These are phyloP conservation scores for Litsea cubeba DNA, from an alignment of 164 flowering plant species.

Conservation along the genomic window DNA sequence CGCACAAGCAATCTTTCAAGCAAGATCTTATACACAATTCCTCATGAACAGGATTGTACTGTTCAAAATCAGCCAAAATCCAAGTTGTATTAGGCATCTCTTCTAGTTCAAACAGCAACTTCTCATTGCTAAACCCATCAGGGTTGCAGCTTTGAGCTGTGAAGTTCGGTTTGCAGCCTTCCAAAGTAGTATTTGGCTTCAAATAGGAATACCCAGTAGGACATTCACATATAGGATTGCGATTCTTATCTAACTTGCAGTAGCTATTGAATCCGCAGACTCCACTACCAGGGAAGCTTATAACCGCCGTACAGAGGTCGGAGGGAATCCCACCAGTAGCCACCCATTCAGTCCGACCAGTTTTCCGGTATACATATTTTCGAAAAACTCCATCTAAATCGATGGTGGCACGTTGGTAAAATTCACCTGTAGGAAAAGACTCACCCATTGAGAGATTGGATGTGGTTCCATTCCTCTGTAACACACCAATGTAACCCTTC, in stretches of 20 bases:
- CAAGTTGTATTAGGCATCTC: constrained; percentile 4
- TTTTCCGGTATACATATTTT: constrained; percentile 26
- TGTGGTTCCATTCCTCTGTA: constrained; percentile 3
- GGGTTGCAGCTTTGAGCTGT: not conserved
- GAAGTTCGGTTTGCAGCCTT: constrained; percentile 6
- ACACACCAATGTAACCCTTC: constrained; percentile 24
- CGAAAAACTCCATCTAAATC: constrained; percentile 44
- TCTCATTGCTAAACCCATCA: not conserved
- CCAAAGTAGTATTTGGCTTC: not conserved
- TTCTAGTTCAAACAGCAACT: not conserved
- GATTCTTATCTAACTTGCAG: constrained; percentile 24
- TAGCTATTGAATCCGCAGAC: constrained; percentile 47
- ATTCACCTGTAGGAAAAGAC: not conserved
- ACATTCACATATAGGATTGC: constrained; percentile 31
- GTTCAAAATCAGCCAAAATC: constrained; percentile 4
- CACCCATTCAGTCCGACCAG: not conserved
- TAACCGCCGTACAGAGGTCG: not conserved
- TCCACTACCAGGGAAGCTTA: constrained; percentile 16
- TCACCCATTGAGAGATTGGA: constrained; percentile 20
- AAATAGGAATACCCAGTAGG: constrained; percentile 20
- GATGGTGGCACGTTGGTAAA: constrained; percentile 35
- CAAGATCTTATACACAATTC: constrained; percentile 10
- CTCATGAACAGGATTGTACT: not conserved
- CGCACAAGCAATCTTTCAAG: constrained; percentile 22
- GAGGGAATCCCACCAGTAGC: constrained; percentile 3